Percentiles rank a stretch among this genome's conserved stretches.
phyloP scores from a whole-genome alignment of 345 rosid genomes.

The Gynandropsis gynandra region DNA sequence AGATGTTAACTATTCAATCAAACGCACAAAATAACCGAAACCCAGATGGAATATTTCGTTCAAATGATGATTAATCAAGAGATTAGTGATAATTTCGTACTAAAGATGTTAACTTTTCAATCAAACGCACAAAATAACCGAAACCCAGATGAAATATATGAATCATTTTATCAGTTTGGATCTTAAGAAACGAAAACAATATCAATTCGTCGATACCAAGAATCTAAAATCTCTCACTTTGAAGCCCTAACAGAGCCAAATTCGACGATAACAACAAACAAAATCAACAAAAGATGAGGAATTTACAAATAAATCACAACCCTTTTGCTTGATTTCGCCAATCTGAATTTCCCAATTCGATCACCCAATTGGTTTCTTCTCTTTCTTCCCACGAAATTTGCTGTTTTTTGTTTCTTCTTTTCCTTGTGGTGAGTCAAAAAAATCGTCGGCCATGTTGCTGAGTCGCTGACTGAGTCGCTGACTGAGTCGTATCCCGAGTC shows the following conservation, averaged over 20 bases:
- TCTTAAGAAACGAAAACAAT: not conserved
- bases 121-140: not conserved
- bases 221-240: not conserved
- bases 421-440: no score
- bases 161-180: not conserved
- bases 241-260: not conserved
- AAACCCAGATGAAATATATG: constrained; percentile 10
- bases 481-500: no score
- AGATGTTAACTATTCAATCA: not conserved
- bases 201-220: not conserved
- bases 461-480: no score
- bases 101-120: not conserved
- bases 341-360: constrained; percentile 15
- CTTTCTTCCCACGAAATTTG: no score
- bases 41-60: constrained; percentile 12
- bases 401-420: no score
- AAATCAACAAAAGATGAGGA: constrained; percentile 1
- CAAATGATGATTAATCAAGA: not conserved
- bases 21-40: constrained; percentile 1
- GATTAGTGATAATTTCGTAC: not conserved
- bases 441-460: no score
- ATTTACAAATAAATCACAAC: not conserved
- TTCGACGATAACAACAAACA: not conserved
- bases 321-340: constrained; percentile 8
- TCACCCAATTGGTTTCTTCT: not conserved